Percentiles rank a stretch among this genome's conserved stretches.
Evolutionary conservation across 345 rosid species (phyloP).

Genomic region (Linum lewisii): DNA sequence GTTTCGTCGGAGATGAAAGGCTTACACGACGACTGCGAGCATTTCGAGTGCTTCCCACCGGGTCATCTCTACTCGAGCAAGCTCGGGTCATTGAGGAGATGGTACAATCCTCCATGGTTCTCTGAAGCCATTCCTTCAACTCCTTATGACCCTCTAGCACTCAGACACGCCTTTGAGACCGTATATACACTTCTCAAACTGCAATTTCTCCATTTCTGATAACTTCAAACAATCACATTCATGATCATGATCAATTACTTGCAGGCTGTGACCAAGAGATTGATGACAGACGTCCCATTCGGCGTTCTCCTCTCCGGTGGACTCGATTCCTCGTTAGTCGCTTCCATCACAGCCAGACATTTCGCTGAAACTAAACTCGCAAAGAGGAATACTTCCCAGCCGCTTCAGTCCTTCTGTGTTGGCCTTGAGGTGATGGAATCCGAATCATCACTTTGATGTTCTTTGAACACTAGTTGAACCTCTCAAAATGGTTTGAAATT

Average conservation of each 20-base stretch:
- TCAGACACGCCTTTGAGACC: slow-evolving; percentile 59
- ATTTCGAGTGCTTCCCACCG: slow-evolving; percentile 81
- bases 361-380: slow-evolving; percentile 63
- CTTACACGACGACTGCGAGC: slow-evolving; percentile 75
- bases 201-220: no score
- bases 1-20: slow-evolving; percentile 84
- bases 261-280: slow-evolving; percentile 84
- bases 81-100: slow-evolving; percentile 49
- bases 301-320: slow-evolving; percentile 95
- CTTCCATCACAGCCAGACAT: slow-evolving; percentile 74
- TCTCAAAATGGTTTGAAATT: no score
- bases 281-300: slow-evolving; percentile 90
- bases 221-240: no score
- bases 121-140: slow-evolving; percentile 52
- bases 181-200: no score
- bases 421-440: slow-evolving; percentile 89
- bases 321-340: slow-evolving; percentile 85
- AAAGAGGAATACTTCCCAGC: slow-evolving; percentile 60
- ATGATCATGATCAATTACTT: no score
- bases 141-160: slow-evolving; percentile 67
- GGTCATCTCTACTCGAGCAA: slow-evolving; percentile 93
- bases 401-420: slow-evolving; percentile 85
- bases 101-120: slow-evolving; percentile 94
- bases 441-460: no score
- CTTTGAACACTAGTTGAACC: no score